phyloP scores from a whole-genome alignment of 306 rosid species.

The Ochetophila trinervis region DNA sequence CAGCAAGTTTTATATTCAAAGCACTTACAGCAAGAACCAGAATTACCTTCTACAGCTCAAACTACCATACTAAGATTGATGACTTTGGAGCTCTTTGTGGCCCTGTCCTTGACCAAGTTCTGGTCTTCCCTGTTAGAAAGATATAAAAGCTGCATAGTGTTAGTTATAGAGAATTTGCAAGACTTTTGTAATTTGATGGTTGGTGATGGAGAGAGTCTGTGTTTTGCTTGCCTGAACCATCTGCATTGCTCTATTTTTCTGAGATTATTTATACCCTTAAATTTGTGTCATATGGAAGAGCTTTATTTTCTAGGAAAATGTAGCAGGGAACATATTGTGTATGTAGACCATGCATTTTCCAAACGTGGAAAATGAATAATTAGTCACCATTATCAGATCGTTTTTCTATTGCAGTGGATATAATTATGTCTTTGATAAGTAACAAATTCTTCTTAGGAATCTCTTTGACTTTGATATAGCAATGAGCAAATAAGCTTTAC shows the following conservation, averaged over 20 bases:
- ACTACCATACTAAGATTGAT: constrained; percentile 72
- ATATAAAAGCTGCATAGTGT: background rate
- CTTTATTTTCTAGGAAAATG: constrained; percentile 13
- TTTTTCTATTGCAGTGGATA: background rate
- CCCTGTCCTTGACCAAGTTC: constrained; percentile 73
- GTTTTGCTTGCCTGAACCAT: background rate
- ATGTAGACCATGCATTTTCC: background rate
- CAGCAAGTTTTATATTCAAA: constrained; percentile 60
- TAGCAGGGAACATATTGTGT: background rate
- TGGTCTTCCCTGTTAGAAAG: constrained; percentile 47
- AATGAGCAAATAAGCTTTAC: no score
- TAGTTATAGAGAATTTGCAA: constrained; percentile 29
- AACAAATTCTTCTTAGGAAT: no score
- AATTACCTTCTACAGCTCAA: constrained; percentile 85
- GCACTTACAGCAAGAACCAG: constrained; percentile 65
- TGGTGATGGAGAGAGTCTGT: constrained; percentile 18
- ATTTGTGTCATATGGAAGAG: background rate
- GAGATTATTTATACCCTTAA: constrained; percentile 2
- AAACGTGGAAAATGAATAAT: constrained; percentile 6
- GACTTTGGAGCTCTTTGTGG: constrained; percentile 93
- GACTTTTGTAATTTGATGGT: constrained; percentile 33
- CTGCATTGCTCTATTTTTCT: background rate
- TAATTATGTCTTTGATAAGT: background rate
- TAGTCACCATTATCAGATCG: background rate
- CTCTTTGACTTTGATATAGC: no score